Conservation (phyloP, 352 stramenopile species). For the Pythium rhizo-oryzae region DNA sequence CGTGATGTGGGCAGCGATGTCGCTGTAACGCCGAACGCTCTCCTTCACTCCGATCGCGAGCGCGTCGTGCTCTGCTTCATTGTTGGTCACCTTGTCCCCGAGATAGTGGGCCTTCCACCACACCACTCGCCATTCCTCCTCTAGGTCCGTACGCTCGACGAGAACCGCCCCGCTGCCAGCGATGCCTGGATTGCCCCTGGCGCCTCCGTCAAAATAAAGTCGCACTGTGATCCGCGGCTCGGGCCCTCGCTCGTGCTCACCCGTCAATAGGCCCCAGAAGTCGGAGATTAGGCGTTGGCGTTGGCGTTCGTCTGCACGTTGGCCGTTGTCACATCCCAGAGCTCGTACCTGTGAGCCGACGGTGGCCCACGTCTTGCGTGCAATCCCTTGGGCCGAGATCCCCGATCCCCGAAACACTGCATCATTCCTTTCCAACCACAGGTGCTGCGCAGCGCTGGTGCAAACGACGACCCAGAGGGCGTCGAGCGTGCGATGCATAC, state of each 20-base stretch:
- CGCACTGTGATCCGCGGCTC: neutral
- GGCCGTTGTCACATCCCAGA: no score
- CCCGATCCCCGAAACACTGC: neutral
- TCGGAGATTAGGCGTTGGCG: no score
- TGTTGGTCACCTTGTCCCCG: constrained; percentile 10
- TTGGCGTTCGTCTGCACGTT: no score
- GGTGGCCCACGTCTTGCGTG: neutral
- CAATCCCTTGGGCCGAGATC: neutral
- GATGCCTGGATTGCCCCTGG: neutral
- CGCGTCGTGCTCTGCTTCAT: constrained; percentile 6
- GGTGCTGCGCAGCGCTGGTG: neutral
- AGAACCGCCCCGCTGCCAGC: neutral
- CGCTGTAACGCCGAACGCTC: neutral
- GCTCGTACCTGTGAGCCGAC: neutral
- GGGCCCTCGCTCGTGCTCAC: no score
- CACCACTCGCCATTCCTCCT: neutral
- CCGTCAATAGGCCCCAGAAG: no score
- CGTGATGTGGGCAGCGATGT: neutral
- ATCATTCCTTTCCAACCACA: neutral
- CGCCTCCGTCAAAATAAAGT: constrained; percentile 4
- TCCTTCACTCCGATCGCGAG: neutral
- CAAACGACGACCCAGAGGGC: neutral
- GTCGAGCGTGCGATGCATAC: neutral
- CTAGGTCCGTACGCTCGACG: neutral
- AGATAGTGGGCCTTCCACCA: constrained; percentile 2